Base-by-base conservation (phyloP, 176 grass and related monocot species). In the Pontederia crassipes region DNA sequence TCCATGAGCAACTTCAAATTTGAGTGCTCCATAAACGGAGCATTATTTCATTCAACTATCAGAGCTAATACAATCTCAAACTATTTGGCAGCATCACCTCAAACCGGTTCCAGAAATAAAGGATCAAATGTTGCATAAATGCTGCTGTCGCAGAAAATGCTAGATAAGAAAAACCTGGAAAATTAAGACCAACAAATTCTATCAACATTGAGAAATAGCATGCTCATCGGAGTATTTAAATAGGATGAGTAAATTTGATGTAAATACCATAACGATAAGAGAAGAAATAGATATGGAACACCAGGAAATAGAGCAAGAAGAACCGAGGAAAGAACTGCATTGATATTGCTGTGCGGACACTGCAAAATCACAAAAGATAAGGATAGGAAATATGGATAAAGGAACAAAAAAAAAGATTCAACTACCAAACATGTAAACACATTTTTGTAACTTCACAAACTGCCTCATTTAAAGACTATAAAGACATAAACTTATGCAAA, bases 311-410 rank as follows among this genome's bases (percentile, higher is more conserved):
- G 28, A 98, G 61, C 70, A 98, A 85, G 87, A 98, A 98, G 70
- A 98, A 98, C 15, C 93, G 84, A 9, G 93, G 93, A 80, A 98
- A 98, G 76, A 98, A 98, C 79, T 92, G 93, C 93, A 98, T 92
- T n/a, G 93, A 98, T 81, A 98, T 88, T 28, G 93, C 83, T 77
- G 93, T 98, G 64, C 93, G 73, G 49, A 98, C 87, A 65, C 93
- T 98, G 79, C 74, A 87, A 78, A 69, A 58, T 13, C 58, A 29
- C 35, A 45, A 52, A 5, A 63, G 56, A 46, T 47, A 24, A 24
- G 20, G 20, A 74, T 40, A 40, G 32, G 32, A 40, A 40, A 4
- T 7, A 40, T 40, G 32, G 32, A 40, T 3, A 40, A 4, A 40
- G 6, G 20, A 24, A 24, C 20, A 24, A 24, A 24, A 24, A 24